Evolutionary conservation across 2,329 filamentous ascomycete genomes (phyloP).

Genomic region (Trichoderma oligosporum): DNA sequence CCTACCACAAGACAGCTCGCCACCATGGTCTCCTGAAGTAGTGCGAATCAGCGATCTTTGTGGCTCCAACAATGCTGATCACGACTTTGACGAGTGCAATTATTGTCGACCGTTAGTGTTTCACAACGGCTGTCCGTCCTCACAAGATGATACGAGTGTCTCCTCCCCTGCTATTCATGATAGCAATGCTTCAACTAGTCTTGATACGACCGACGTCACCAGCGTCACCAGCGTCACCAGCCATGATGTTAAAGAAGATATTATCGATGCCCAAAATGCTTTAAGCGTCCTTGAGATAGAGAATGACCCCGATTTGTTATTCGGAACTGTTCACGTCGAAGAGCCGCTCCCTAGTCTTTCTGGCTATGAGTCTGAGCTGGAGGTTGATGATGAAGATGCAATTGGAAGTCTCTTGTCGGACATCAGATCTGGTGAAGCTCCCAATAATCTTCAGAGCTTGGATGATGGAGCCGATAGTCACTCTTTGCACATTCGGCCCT

Average conservation of each 20-base stretch:
- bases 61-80: neutral
- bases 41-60: neutral
- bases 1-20: neutral
- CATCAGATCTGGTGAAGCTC: neutral
- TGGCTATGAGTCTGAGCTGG: neutral
- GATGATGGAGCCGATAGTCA: fast-evolving
- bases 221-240: neutral
- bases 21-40: neutral
- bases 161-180: neutral
- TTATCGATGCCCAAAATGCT: too few species aligned
- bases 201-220: too few species aligned
- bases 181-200: neutral
- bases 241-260: neutral
- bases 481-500: too few species aligned
- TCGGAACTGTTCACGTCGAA: too few species aligned
- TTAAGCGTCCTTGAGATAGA: too few species aligned
- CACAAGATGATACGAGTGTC: neutral
- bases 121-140: neutral
- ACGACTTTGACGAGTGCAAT: too few species aligned
- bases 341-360: too few species aligned
- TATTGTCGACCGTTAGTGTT: neutral
- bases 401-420: neutral
- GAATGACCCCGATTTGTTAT: too few species aligned
- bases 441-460: neutral
- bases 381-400: neutral